phyloP scores from a whole-genome alignment of 495 filamentous ascomycete species.

The Penicillium antarcticum region DNA sequence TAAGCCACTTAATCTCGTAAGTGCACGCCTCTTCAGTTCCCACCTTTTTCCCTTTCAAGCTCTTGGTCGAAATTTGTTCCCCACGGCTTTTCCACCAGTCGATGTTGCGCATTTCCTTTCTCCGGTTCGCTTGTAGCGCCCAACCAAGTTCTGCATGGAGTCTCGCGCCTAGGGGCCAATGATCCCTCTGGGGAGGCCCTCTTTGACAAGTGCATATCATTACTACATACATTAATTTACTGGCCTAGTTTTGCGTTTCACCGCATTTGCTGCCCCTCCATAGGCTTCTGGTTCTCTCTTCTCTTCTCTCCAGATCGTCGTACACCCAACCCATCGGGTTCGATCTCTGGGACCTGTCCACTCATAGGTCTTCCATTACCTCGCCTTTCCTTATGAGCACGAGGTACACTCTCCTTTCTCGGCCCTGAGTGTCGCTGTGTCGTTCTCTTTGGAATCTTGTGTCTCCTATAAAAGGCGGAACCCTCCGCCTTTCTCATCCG shows the following conservation, averaged over 20 bases:
- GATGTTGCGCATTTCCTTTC: neutral
- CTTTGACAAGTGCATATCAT: conserved; percentile 4
- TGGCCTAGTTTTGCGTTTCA: neutral
- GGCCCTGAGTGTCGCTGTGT: neutral
- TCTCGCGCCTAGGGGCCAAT: neutral
- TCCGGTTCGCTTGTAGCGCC: neutral
- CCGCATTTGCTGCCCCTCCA: conserved; percentile 14
- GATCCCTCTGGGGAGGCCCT: neutral
- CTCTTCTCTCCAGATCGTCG: conserved; percentile 11
- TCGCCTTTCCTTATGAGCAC: neutral
- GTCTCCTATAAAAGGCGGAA: neutral
- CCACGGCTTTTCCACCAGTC: neutral
- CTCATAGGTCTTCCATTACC: neutral
- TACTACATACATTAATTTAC: neutral
- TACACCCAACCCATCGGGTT: conserved; percentile 6
- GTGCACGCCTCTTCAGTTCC: neutral
- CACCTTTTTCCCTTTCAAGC: neutral
- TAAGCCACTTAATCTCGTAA: neutral
- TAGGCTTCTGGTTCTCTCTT: conserved; percentile 6
- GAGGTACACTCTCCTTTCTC: neutral
- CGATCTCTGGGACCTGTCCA: neutral
- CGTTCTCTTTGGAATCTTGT: neutral
- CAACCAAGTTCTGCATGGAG: neutral
- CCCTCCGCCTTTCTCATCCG: neutral
- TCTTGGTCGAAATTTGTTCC: neutral